These are phyloP conservation scores for Recurvomyces mirabilis DNA, from an alignment of 495 filamentous ascomycete genomes.

Conservation along the genomic window DNA sequence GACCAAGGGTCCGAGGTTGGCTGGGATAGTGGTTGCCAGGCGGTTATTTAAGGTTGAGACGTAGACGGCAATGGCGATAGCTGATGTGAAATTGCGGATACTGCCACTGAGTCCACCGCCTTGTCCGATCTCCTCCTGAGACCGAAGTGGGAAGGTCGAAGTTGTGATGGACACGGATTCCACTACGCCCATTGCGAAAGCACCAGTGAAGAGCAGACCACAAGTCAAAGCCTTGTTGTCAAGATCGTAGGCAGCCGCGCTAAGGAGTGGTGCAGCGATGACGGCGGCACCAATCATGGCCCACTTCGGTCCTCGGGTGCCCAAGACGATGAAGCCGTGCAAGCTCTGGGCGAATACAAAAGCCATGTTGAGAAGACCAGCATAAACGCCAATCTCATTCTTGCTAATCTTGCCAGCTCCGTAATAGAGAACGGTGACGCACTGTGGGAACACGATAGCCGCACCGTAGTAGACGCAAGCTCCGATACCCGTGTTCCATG, in stretches of 20 bases:
- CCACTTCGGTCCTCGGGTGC: slow-evolving; percentile 4
- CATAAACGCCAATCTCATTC: slow-evolving; percentile 8
- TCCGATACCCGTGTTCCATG: slow-evolving; percentile 32
- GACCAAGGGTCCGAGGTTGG: slow-evolving; percentile 3
- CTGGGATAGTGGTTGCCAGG: slow-evolving; percentile 3
- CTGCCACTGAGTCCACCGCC: slow-evolving; percentile 11
- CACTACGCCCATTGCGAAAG: slow-evolving; percentile 7
- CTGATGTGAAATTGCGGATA: slow-evolving; percentile 10
- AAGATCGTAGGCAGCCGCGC: slow-evolving; percentile 5
- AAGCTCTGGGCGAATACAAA: slow-evolving; percentile 15
- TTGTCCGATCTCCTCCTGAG: slow-evolving; percentile 12
- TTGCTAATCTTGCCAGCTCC: slow-evolving; percentile 8
- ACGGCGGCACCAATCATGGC: slow-evolving; percentile 7
- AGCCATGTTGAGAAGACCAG: slow-evolving; percentile 12
- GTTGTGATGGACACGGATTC: slow-evolving; percentile 10
- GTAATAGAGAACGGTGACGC: slow-evolving; percentile 19
- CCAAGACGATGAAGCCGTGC: slow-evolving; percentile 12
- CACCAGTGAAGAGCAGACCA: slow-evolving; percentile 9
- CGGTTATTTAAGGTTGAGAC: slow-evolving; percentile 9
- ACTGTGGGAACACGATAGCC: slow-evolving; percentile 32
- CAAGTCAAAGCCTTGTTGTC: slow-evolving; percentile 5
- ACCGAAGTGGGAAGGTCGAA: slow-evolving; percentile 11
- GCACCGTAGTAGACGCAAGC: slow-evolving; percentile 32
- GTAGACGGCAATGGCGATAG: slow-evolving; percentile 11
- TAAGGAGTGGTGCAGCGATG: slow-evolving; percentile 7